Evolutionary conservation across 2,329 filamentous ascomycete species (phyloP), one percentile per base, ranked within the genome.

Genomic region (Ilyonectria robusta): DNA sequence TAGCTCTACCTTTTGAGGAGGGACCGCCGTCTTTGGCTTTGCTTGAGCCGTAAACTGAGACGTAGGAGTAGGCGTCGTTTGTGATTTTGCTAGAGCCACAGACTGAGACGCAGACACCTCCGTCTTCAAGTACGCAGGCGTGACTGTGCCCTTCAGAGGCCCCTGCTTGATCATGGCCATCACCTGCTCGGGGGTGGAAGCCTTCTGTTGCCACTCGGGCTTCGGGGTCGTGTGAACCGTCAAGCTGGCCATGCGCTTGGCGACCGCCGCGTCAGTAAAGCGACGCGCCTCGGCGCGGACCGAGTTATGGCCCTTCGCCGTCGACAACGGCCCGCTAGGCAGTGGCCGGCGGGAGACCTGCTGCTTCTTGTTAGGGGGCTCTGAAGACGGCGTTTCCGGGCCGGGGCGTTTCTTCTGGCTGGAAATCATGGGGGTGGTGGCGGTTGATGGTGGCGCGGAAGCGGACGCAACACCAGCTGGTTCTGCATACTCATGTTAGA

Each of bases 191-290:
- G 40, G 15, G 40, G 7, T 42, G 15, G 40, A 17, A 42, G 40
- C 17, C 15, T 10, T 44, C 19, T 21, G 59, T 48, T 11, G 10
- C 69, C 70, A 68, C 17, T 44, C 64, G 19, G 54, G 62, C 47
- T 60, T 68, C 44, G 62, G 68, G 55, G 54, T 19, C 4, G 62
- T 31, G 15, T 56, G 57, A 1, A 51, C 55, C 5, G 23, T 67
- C 17, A 70, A 26, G 21, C 66, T 61, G 21, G 62, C 19, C 29
- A 75, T 40, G 11, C 57, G 62, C 44, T 58, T 70, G 9, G 59
- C 31, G 1, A 70, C 64, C 26, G 59, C 68, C 26, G 68, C 71
- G 51, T 78, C 72, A 29, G 74, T 70, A 60, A 71, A 71, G 48
- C 69, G 72, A 23, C 56, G 70, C 11, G 71, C 66, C 23, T 62